Base-by-base conservation (phyloP, 495 filamentous ascomycete genomes). In the Hypoxylon crocopeplum region DNA sequence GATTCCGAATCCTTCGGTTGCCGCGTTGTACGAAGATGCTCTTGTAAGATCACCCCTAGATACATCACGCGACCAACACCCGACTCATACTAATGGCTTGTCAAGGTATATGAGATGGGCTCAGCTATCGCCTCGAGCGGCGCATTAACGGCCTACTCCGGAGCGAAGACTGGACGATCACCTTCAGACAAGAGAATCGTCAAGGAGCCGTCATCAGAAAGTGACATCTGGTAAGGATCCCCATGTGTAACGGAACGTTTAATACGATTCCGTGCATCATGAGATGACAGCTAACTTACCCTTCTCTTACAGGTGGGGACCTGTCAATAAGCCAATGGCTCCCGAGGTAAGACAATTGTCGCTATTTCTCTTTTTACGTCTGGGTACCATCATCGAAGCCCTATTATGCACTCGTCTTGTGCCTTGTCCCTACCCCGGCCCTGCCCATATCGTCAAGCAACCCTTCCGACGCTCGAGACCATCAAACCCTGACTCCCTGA, bases 291-390 rank as follows among this genome's bases (percentile, higher is more conserved):
- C 50, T 44, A 37, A 48, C 50, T 47, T 39, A 46, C n/a, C 38
- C 37, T 59, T 37, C 27, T 48, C 36, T 38, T 52, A 20, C 22
- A 79, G 77, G 77, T 81, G 78, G 78, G 79, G 79, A 59, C 94
- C 94, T 34, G 94, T 98, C 62, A 98, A 98, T 82, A 97, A 97
- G 86, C 90, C 94, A 49, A 98, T 98, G 94, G 87, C 85, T 59
- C 90, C 93, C 65, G 93, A 98, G 79, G 94, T 98, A 86, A 87
- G 93, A 56, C 24, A 34, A 10, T 27, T 10, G 34, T 22, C 40
- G 27, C 50, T 41, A 24, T 56, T 10, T 30, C 41, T 58, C 20
- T 46, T 25, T 45, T 47, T 32, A 8, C 21, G 10, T 15, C 15
- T 11, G n/a, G 30, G 6, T 33, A 15, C n/a, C 40, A 39, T 63